Conservation (phyloP, 139 green algal species). For the Pleodorina starrii region DNA sequence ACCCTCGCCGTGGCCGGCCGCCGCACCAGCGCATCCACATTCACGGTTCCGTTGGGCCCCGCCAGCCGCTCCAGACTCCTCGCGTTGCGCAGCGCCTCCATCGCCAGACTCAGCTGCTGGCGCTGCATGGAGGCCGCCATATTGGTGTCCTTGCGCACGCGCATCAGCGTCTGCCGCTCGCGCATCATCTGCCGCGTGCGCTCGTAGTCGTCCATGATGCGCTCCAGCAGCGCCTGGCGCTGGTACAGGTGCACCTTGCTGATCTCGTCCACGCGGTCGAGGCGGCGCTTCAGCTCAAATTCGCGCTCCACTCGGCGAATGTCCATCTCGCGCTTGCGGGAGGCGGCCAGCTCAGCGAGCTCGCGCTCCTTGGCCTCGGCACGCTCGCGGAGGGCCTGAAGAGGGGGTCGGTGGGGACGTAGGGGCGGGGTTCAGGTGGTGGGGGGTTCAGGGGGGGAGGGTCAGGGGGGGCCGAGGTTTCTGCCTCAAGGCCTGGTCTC, state of each 20-base stretch:
- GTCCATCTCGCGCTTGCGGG: constrained; percentile 73
- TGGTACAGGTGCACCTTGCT: constrained; percentile 78
- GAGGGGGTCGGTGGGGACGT: background rate
- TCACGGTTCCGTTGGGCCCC: constrained; percentile 8
- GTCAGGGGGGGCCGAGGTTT: too few species aligned
- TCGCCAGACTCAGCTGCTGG: constrained; percentile 69
- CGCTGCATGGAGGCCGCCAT: constrained; percentile 82
- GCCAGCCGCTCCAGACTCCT: background rate
- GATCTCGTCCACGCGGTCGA: constrained; percentile 78
- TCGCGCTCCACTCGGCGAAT: constrained; percentile 66
- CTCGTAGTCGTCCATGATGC: constrained; percentile 82
- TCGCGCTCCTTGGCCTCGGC: constrained; percentile 80
- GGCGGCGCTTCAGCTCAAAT: constrained; percentile 72
- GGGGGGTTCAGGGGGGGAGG: too few species aligned
- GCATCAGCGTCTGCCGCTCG: constrained; percentile 67
- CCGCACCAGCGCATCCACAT: background rate
- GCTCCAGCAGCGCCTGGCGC: constrained; percentile 78
- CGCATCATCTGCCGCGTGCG: constrained; percentile 68
- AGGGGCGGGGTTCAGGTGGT: background rate
- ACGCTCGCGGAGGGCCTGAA: constrained; percentile 57
- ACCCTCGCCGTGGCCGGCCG: constrained; percentile 9
- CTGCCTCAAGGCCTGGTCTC: too few species aligned
- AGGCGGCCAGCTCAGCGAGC: constrained; percentile 67
- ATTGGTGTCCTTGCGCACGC: constrained; percentile 85
- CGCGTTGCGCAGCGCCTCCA: constrained; percentile 63